A percentile compares a stretch with the other conserved stretches of the same genome.
These are phyloP conservation scores for Aspergillus nomiae DNA, from an alignment of 2,329 filamentous ascomycete genomes.

Conservation along the genomic window DNA sequence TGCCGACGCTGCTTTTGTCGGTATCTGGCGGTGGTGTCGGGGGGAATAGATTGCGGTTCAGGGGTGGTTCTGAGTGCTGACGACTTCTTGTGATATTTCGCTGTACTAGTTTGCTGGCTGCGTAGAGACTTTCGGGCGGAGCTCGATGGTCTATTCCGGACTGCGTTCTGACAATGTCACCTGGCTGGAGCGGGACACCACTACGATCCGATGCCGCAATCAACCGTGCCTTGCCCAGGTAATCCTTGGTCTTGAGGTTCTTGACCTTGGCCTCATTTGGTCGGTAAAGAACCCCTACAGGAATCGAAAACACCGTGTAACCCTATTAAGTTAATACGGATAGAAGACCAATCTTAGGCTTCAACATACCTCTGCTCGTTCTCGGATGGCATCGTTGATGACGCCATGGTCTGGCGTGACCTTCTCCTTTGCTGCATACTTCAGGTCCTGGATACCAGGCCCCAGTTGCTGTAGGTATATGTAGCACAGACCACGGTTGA, in stretches of 20 bases:
- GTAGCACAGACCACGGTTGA: slow-evolving; percentile 96
- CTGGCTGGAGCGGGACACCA: slow-evolving; percentile 72
- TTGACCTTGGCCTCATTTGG: slow-evolving; percentile 98
- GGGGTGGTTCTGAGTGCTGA: slow-evolving; percentile 82
- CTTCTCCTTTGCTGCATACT: slow-evolving; percentile 92
- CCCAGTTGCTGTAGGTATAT: slow-evolving; percentile 94
- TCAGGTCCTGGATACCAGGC: slow-evolving; percentile 85
- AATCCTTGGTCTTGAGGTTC: slow-evolving; percentile 96
- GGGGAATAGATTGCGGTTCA: slow-evolving; percentile 81
- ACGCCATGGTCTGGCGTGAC: slow-evolving; percentile 95
- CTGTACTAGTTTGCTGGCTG: slow-evolving; percentile 89
- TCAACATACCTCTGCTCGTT: slow-evolving; percentile 77
- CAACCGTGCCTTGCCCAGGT: slow-evolving; percentile 91
- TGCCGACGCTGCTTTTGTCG: slow-evolving; percentile 58
- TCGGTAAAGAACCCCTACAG: slow-evolving; percentile 90
- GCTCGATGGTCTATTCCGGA: slow-evolving; percentile 65
- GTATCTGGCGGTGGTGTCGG: slow-evolving; percentile 97
- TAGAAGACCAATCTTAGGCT: background rate
- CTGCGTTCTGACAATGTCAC: slow-evolving; percentile 54
- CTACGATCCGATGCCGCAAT: slow-evolving; percentile 82
- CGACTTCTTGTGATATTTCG: slow-evolving; percentile 73
- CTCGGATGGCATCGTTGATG: slow-evolving; percentile 93
- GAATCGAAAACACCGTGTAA: slow-evolving; percentile 98
- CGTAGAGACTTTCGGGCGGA: slow-evolving; percentile 80
- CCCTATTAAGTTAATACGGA: slow-evolving; percentile 58